Percentiles rank a stretch among this genome's conserved stretches.
Conservation (phyloP, 1,139 yeast genomes). For the Geotrichum fermentans region DNA sequence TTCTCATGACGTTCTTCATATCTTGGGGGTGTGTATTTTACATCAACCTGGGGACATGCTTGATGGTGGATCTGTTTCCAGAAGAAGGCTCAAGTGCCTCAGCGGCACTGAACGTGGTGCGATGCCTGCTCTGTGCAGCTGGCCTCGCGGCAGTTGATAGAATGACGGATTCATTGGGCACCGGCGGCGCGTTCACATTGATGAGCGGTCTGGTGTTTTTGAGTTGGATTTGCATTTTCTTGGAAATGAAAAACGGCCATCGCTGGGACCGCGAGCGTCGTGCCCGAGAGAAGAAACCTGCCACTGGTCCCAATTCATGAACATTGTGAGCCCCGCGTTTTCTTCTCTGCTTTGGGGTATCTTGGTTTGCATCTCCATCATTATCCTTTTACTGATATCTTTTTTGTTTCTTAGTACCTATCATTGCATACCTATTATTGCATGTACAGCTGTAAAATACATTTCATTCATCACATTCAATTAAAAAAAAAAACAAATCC, state of each 20-base stretch:
- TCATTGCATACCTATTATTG: no score
- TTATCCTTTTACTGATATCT: no score
- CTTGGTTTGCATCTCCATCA: no score
- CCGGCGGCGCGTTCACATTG: constrained; percentile 64
- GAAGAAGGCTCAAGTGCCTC: constrained; percentile 56
- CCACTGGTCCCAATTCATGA: not conserved
- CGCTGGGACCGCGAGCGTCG: constrained; percentile 15
- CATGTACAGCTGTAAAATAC: no score
- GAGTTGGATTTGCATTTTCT: constrained; percentile 12
- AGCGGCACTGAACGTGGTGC: constrained; percentile 53
- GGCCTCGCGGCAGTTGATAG: constrained; percentile 57
- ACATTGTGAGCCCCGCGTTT: no score
- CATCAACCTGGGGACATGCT: constrained; percentile 49
- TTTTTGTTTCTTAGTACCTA: no score
- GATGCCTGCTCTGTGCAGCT: constrained; percentile 58
- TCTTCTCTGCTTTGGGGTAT: no score
- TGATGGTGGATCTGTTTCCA: constrained; percentile 60
- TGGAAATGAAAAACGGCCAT: constrained; percentile 16
- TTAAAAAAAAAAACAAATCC: no score
- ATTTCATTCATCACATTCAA: no score
- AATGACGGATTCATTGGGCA: constrained; percentile 49
- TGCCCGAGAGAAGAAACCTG: not conserved
- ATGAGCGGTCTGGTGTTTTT: constrained; percentile 41
- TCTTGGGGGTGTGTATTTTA: constrained; percentile 49
- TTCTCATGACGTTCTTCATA: constrained; percentile 47